Conservation (phyloP, 2,329 filamentous ascomycete species). For the Arthrobotrys musiformis region DNA sequence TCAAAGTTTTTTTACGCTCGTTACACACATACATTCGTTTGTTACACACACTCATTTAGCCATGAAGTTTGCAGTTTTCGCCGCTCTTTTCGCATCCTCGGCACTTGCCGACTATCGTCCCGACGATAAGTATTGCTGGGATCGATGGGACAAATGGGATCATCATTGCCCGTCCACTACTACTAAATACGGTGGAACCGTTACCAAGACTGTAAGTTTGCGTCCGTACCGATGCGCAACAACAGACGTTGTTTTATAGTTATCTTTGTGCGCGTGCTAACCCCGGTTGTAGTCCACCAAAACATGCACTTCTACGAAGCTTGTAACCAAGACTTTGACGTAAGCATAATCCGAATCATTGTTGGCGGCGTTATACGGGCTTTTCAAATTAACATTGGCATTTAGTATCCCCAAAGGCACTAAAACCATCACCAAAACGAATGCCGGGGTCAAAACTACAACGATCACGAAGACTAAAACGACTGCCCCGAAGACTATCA, state of each 20-base stretch:
- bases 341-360: background rate
- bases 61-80: slow-evolving; percentile 22
- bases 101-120: slow-evolving; percentile 18
- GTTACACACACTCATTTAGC: background rate
- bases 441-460: background rate
- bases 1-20: too few species aligned
- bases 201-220: background rate
- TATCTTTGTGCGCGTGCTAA: background rate
- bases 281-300: slow-evolving; percentile 5
- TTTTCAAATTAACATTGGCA: background rate
- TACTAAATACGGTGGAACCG: background rate
- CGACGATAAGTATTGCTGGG: slow-evolving; percentile 28
- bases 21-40: background rate
- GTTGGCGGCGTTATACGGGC: background rate
- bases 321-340: slow-evolving; percentile 1
- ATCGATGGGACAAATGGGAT: slow-evolving; percentile 33
- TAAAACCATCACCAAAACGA: background rate
- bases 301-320: background rate
- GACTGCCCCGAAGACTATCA: background rate
- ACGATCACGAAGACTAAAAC: slow-evolving; percentile 14
- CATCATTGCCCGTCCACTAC: slow-evolving; percentile 25
- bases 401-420: background rate
- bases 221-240: too few species aligned
- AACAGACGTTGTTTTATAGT: too few species aligned
- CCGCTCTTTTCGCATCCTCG: slow-evolving; percentile 24